Base-by-base conservation (phyloP, 176 grass and related monocot genomes). In the Eragrostis curvula region DNA sequence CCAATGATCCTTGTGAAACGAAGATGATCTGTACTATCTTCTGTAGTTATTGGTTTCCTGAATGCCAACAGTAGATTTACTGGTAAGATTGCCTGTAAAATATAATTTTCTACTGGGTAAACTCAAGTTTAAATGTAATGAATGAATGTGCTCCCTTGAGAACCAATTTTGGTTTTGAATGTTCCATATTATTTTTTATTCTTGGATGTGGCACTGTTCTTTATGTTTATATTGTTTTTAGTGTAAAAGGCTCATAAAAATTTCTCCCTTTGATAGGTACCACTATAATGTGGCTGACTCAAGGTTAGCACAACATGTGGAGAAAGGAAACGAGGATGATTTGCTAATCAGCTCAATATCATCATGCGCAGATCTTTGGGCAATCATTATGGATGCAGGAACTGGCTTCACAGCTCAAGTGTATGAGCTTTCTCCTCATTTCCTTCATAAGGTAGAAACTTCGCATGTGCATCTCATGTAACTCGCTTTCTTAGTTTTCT, bases 341-440 rank as follows among this genome's bases (percentile, higher is more conserved):
- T 84, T 94, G 43, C 49, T 90, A 77, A 90, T 94, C 77, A 94
- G 92, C 83, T 94, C 88, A 77, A 87, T 90, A 88, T 89, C 92
- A 65, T 94, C 92, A 20, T 94, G 92, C 40, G 62, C 84, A 49
- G 78, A 94, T 80, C 82, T 94, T 71, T 94, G 92, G 92, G 92
- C 92, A 43, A 67, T 94, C 79, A 94, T 94, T 58, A 94, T 94
- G 92, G 92, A 94, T 86, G 92, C 92, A 42, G 88, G 92, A 84
- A 90, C 92, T 83, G 83, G 88, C 51, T 94, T 94, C 71, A 77
- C 85, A 36, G 68, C 86, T 86, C 92, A 94, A 77, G 92, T 94
- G 12, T 90, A 94, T 65, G 58, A 94, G 53, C 58, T 90, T 71
- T 94, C 92, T 40, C 75, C 82, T 73, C 81, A 73, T 40, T 94